Conservation (phyloP, 129 eudicot species). For the Gnaphalium uliginosum region DNA sequence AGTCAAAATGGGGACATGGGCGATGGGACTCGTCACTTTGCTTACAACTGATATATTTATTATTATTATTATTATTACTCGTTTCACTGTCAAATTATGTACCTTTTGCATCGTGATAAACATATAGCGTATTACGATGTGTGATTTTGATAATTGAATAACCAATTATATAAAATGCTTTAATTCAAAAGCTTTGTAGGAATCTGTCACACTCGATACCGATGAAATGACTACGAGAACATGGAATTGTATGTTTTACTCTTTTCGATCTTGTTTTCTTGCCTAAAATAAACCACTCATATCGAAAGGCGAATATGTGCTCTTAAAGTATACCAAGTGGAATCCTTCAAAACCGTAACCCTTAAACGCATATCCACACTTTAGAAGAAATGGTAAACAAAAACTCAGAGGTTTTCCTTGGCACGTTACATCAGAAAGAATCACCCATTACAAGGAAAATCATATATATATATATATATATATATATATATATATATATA, state of each 20-base stretch:
- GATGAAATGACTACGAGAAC: constrained; percentile 15
- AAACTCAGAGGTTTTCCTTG: not conserved
- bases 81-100: constrained; percentile 22
- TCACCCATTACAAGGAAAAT: no score
- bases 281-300: constrained; percentile 2
- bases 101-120: constrained; percentile 19
- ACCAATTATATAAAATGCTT: constrained; percentile 10
- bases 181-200: constrained; percentile 8
- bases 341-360: not conserved
- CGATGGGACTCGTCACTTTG: constrained; percentile 21
- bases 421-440: no score
- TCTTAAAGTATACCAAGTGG: constrained; percentile 13
- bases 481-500: no score
- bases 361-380: not conserved
- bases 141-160: constrained; percentile 24
- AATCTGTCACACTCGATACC: constrained; percentile 23
- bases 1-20: constrained; percentile 11
- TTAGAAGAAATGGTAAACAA: not conserved
- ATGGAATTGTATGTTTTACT: not conserved
- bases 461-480: no score
- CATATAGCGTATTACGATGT: constrained; percentile 11
- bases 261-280: constrained; percentile 15
- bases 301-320: constrained; percentile 15
- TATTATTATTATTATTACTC: no score
- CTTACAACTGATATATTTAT: constrained; percentile 14